Base-by-base conservation (phyloP, 2,329 filamentous ascomycete species). In the Aurifilum marmelostoma region DNA sequence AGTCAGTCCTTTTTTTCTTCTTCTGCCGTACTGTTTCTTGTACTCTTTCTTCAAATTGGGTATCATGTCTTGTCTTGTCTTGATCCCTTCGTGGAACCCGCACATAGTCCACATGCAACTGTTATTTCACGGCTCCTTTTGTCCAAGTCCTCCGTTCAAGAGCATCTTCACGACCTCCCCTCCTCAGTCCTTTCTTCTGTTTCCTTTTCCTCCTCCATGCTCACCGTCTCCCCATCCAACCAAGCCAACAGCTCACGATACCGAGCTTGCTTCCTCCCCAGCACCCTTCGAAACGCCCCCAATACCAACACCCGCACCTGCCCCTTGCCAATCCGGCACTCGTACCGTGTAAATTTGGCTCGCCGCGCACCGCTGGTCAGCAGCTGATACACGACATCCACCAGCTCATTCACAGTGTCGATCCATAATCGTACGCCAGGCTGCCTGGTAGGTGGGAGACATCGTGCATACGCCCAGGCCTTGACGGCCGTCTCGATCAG, bases 401-500 rank as follows among this genome's bases (percentile, higher is more conserved):
- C 83, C 21, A 94, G 80, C 68, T 89, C 90, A 50, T 83, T 79
- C 59, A 96, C 87, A 0, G 91, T 91, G 68, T 82, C 89, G 90
- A 66, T 32, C 18, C 62, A 50, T 16, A 97, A 78, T 39, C 77
- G 79, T 3, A 83, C 76, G 8, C 83, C 78, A 2, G 91, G 92
- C 72, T 87, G 87, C 73, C 85, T 87, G 5, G 76, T 74, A 43
- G 75, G 77, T 1, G 87, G 83, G 41, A 97, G 81, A 69, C 88
- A 89, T 9, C 84, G 82, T 8, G 82, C 77, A 73, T 91, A 90
- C 0, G 85, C 85, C 84, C 85, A 88, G 82, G 87, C 87, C 80
- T 95, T 97, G 80, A 88, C 89, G 11, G 93, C 94, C 8, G 92
- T 89, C 77, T 97, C 93, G 24, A 83, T 75, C 74, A 97, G 95